phyloP scores from a whole-genome alignment of 2,329 filamentous ascomycete species.

The Pestalotiopsis sp. region DNA sequence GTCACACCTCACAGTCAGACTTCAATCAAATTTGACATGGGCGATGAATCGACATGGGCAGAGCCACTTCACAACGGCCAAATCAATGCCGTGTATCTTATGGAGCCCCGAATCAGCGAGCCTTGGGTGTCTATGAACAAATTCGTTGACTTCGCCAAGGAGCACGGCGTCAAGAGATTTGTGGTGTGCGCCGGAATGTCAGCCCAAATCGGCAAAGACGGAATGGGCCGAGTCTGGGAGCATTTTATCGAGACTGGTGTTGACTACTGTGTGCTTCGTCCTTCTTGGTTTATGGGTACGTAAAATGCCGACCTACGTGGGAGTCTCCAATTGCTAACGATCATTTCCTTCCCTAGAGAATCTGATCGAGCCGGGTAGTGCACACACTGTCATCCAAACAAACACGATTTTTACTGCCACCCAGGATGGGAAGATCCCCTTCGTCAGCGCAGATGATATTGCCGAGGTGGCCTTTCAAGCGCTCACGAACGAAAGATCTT shows the following conservation, averaged over 20 bases:
- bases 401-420: constrained; percentile 23
- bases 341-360: constrained; percentile 18
- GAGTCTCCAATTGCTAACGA: background rate
- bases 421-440: constrained; percentile 24
- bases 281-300: constrained; percentile 21
- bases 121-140: constrained; percentile 23
- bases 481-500: constrained; percentile 23
- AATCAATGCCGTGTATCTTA: constrained; percentile 22
- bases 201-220: constrained; percentile 20
- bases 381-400: constrained; percentile 19
- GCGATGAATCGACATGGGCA: constrained; percentile 21
- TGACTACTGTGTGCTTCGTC: constrained; percentile 25
- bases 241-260: constrained; percentile 20
- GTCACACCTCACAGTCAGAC: constrained; percentile 11
- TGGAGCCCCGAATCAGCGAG: constrained; percentile 20
- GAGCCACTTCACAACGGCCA: constrained; percentile 14
- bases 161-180: constrained; percentile 22
- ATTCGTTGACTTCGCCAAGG: constrained; percentile 22
- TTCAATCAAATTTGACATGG: constrained; percentile 20
- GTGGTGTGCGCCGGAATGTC: constrained; percentile 22
- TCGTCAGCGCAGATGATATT: constrained; percentile 24
- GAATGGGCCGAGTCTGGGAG: constrained; percentile 25
- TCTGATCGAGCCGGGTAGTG: constrained; percentile 19
- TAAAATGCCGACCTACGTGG: background rate
- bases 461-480: constrained; percentile 22